Evolutionary conservation across 495 filamentous ascomycete species (phyloP).

Genomic region (Podospora bellae-mahoneyi): DNA sequence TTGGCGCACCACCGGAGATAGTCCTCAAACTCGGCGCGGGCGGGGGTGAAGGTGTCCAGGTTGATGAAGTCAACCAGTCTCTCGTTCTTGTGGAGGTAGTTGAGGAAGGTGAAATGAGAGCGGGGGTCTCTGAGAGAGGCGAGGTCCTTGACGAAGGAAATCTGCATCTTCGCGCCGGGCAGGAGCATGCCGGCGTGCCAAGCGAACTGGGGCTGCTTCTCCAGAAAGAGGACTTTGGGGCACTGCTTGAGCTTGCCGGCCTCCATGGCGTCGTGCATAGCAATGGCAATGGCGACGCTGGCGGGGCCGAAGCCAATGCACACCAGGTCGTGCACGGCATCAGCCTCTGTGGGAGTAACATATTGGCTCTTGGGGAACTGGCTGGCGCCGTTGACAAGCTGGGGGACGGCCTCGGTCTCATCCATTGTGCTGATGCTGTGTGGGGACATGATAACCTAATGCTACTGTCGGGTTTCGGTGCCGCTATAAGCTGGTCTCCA

Average conservation of each 20-base stretch:
- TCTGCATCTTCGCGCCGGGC: constrained; percentile 92
- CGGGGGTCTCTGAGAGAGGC: constrained; percentile 83
- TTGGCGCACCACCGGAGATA: constrained; percentile 91
- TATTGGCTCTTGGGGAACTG: constrained; percentile 27
- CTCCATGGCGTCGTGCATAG: constrained; percentile 68
- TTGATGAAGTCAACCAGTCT: constrained; percentile 88
- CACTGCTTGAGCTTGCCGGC: constrained; percentile 34
- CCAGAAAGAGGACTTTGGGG: constrained; percentile 78
- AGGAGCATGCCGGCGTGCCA: constrained; percentile 97
- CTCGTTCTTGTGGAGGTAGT: constrained; percentile 77
- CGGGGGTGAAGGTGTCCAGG: constrained; percentile 80
- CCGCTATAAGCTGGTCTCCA: neutral
- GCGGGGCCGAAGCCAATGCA: constrained; percentile 94
- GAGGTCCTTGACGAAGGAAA: constrained; percentile 95
- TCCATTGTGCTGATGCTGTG: constrained; percentile 29
- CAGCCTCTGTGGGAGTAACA: constrained; percentile 24
- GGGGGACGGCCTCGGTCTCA: constrained; percentile 11
- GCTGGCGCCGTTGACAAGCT: constrained; percentile 18
- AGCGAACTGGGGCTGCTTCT: constrained; percentile 76
- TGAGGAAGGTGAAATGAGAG: constrained; percentile 92
- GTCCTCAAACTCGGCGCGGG: constrained; percentile 87
- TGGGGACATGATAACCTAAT: constrained; percentile 25
- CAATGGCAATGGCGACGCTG: constrained; percentile 87
- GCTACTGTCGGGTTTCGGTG: neutral
- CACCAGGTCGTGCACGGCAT: constrained; percentile 72